Evolutionary conservation across 2,329 filamentous ascomycete species (phyloP).

Genomic region (Atkinsonella hypoxylon): DNA sequence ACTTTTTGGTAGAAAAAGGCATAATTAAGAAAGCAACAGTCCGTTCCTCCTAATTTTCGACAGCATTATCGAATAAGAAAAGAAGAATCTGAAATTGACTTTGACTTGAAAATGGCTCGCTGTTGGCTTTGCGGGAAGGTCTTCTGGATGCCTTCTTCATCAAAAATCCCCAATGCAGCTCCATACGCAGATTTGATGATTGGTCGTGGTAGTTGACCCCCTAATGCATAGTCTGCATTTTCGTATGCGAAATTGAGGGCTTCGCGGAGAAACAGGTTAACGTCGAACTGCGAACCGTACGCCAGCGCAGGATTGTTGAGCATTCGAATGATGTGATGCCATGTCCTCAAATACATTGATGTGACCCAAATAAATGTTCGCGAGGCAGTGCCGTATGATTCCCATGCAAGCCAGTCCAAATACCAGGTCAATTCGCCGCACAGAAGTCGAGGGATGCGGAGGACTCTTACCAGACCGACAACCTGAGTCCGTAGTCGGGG

Average conservation of each 20-base stretch:
- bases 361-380: constrained; percentile 20
- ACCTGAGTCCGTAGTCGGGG: constrained; percentile 17
- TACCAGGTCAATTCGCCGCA: constrained; percentile 15
- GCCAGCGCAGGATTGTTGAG: constrained; percentile 1
- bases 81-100: too few relatives aligned
- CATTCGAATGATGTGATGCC: constrained; percentile 12
- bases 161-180: constrained; percentile 5
- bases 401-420: constrained; percentile 20
- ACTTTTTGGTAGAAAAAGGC: too few relatives aligned
- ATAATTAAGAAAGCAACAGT: too few relatives aligned
- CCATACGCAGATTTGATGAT: constrained; percentile 15
- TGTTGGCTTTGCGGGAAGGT: background rate
- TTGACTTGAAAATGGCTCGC: background rate
- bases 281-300: constrained; percentile 13
- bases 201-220: constrained; percentile 19
- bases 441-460: constrained; percentile 12
- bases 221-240: constrained; percentile 17
- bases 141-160: background rate
- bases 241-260: constrained; percentile 18
- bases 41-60: too few relatives aligned
- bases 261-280: constrained; percentile 17
- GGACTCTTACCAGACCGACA: constrained; percentile 19
- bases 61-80: too few relatives aligned
- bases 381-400: constrained; percentile 12
- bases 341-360: constrained; percentile 16